Evolutionary conservation across 495 filamentous ascomycete species (phyloP).

Genomic region (Cryomyces antarcticus): DNA sequence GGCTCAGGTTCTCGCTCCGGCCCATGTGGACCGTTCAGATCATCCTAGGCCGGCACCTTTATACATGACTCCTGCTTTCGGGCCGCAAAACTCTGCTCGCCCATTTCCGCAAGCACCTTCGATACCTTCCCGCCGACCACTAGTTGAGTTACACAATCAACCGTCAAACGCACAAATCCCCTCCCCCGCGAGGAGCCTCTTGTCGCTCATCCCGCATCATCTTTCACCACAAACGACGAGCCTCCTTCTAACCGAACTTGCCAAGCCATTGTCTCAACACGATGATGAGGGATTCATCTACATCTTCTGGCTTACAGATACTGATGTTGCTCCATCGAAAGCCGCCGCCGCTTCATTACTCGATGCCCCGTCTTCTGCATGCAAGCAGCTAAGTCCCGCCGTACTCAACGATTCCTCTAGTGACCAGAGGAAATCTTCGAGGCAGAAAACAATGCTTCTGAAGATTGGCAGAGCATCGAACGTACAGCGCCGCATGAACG

Average conservation of each 20-base stretch:
- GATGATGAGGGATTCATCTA: slow-evolving; percentile 93
- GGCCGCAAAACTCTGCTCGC: too few relatives aligned
- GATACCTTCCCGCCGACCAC: slow-evolving; percentile 2
- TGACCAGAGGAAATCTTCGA: not conserved
- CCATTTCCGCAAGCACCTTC: not conserved
- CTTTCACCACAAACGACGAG: slow-evolving; percentile 45
- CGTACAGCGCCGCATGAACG: slow-evolving; percentile 72
- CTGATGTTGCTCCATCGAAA: slow-evolving; percentile 6
- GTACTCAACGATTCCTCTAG: slow-evolving; percentile 35
- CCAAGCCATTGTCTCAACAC: slow-evolving; percentile 53
- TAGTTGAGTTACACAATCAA: slow-evolving; percentile 6
- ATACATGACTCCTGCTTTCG: too few relatives aligned
- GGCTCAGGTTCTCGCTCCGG: too few relatives aligned
- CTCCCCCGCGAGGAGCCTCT: slow-evolving; percentile 27
- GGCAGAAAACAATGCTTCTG: slow-evolving; percentile 43
- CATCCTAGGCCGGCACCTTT: too few relatives aligned
- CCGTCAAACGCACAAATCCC: slow-evolving; percentile 20
- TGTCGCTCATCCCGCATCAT: slow-evolving; percentile 44
- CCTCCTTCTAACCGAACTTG: slow-evolving; percentile 48
- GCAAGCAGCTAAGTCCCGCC: slow-evolving; percentile 39
- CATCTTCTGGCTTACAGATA: slow-evolving; percentile 70
- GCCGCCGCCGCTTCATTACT: slow-evolving; percentile 33
- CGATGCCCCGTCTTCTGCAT: slow-evolving; percentile 19
- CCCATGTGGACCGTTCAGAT: too few relatives aligned
- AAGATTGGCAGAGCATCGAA: slow-evolving; percentile 88